These are phyloP conservation scores for Metarhizium robertsii DNA, from an alignment of 2,329 filamentous ascomycete genomes.

Conservation along the genomic window DNA sequence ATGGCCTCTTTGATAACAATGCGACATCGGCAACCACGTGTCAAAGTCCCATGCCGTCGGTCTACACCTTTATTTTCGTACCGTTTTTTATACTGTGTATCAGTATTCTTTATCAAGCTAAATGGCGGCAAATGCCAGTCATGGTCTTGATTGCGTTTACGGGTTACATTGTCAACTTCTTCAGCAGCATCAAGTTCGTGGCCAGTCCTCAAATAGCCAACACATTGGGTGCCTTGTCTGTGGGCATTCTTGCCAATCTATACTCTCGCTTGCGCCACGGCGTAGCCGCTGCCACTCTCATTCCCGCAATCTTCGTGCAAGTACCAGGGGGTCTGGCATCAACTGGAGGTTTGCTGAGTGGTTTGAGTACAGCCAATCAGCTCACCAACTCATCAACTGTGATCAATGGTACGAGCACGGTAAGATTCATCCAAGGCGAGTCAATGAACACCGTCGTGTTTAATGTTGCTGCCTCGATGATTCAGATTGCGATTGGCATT, in stretches of 20 bases:
- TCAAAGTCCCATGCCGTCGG: slow-evolving; percentile 29
- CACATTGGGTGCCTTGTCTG: slow-evolving; percentile 65
- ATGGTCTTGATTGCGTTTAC: slow-evolving; percentile 67
- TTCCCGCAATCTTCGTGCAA: slow-evolving; percentile 39
- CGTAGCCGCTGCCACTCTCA: slow-evolving; percentile 36
- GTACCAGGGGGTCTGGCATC: slow-evolving; percentile 39
- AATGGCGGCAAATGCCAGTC: slow-evolving; percentile 69
- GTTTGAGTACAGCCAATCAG: slow-evolving; percentile 32
- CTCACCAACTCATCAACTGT: slow-evolving; percentile 28
- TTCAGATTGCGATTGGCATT: slow-evolving; percentile 43
- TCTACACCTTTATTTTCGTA: slow-evolving; percentile 60
- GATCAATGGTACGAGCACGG: slow-evolving; percentile 25
- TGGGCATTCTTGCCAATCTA: slow-evolving; percentile 68
- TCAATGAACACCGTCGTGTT: slow-evolving; percentile 30
- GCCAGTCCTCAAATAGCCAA: slow-evolving; percentile 68
- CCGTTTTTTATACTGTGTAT: slow-evolving; percentile 64
- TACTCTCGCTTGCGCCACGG: slow-evolving; percentile 55
- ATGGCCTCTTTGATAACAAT: slow-evolving; percentile 48
- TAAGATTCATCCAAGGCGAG: slow-evolving; percentile 12
- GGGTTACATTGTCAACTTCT: slow-evolving; percentile 71
- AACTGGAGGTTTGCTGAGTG: slow-evolving; percentile 36
- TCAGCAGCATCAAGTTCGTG: slow-evolving; percentile 54
- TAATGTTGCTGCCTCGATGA: slow-evolving; percentile 39
- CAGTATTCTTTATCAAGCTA: slow-evolving; percentile 70
- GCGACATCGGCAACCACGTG: slow-evolving; percentile 38